Percentiles rank a stretch among this genome's conserved stretches.
These are phyloP conservation scores for Alectoria sarmentosa DNA, from an alignment of 495 filamentous ascomycete genomes.

Conservation along the genomic window DNA sequence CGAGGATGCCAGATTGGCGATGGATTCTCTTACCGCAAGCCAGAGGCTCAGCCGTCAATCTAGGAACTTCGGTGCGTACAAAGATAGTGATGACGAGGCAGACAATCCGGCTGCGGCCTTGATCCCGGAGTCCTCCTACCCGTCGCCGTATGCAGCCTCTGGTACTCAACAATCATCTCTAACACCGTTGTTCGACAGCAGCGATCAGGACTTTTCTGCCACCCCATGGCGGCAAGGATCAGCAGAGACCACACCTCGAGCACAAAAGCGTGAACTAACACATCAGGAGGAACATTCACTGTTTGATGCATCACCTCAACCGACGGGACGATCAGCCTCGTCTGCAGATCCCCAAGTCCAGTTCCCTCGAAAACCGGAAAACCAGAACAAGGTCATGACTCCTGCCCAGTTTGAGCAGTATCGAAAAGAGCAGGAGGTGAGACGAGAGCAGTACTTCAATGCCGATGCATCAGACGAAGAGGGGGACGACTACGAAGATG, in stretches of 20 bases:
- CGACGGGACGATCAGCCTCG: slow-evolving; percentile 7
- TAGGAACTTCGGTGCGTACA: slow-evolving; percentile 5
- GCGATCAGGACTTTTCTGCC: slow-evolving; percentile 14
- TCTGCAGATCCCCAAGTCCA: slow-evolving; percentile 10
- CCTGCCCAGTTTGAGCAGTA: slow-evolving; percentile 82
- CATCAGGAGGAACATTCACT: slow-evolving; percentile 24
- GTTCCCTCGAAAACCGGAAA: slow-evolving; percentile 6
- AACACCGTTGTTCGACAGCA: slow-evolving; percentile 18
- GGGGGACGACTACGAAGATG: slow-evolving; percentile 66
- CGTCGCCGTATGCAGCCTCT: slow-evolving; percentile 9
- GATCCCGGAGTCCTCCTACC: slow-evolving; percentile 10
- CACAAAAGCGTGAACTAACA: slow-evolving; percentile 18
- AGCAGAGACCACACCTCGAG: slow-evolving; percentile 25
- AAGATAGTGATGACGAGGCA: slow-evolving; percentile 22
- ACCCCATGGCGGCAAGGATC: slow-evolving; percentile 20
- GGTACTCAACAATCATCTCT: slow-evolving; percentile 5
- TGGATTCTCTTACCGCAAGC: slow-evolving; percentile 51
- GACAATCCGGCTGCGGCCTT: slow-evolving; percentile 19
- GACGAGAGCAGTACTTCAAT: slow-evolving; percentile 44
- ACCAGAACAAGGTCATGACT: slow-evolving; percentile 73
- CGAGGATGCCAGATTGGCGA: slow-evolving; percentile 61
- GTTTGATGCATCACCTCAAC: slow-evolving; percentile 24
- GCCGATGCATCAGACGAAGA: slow-evolving; percentile 42
- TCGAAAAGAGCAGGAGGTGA: slow-evolving; percentile 67
- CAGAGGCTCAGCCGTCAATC: slow-evolving; percentile 22